Conservation (phyloP, 2,329 filamentous ascomycete species). For the Fusarium udum region DNA sequence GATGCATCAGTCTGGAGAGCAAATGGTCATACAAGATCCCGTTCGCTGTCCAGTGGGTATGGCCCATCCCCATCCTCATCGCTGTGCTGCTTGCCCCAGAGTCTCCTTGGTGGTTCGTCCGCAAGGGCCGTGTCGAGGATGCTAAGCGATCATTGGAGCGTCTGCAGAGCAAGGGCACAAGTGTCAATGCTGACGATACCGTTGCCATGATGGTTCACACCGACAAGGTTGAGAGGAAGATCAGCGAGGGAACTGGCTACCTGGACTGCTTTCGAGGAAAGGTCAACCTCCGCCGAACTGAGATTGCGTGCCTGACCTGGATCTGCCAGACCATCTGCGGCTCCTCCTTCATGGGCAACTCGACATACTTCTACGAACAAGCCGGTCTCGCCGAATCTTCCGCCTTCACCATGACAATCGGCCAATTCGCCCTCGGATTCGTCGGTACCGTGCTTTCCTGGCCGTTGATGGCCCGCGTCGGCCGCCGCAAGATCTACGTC, state of each 20-base stretch:
- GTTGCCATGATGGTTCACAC: neutral
- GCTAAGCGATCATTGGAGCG: neutral
- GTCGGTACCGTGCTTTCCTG: neutral
- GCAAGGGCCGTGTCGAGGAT: neutral
- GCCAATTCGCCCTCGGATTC: neutral
- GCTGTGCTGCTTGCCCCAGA: neutral
- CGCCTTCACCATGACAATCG: neutral
- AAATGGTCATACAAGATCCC: neutral
- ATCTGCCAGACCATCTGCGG: neutral
- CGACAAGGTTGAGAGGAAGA: neutral
- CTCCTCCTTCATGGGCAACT: neutral
- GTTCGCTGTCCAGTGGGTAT: neutral
- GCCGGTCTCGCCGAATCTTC: neutral
- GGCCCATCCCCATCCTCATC: neutral
- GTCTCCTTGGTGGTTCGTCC: neutral
- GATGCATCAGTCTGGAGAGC: neutral
- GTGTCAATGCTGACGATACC: neutral
- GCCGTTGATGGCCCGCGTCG: neutral
- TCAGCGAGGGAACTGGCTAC: neutral
- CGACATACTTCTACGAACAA: neutral
- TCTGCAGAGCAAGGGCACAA: neutral
- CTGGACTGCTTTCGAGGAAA: neutral
- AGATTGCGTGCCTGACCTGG: neutral
- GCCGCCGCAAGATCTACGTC: neutral
- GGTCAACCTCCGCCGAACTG: neutral